Evolutionary conservation across 2,329 filamentous ascomycete species (phyloP).

Genomic region (Parascedosporium putredinis): DNA sequence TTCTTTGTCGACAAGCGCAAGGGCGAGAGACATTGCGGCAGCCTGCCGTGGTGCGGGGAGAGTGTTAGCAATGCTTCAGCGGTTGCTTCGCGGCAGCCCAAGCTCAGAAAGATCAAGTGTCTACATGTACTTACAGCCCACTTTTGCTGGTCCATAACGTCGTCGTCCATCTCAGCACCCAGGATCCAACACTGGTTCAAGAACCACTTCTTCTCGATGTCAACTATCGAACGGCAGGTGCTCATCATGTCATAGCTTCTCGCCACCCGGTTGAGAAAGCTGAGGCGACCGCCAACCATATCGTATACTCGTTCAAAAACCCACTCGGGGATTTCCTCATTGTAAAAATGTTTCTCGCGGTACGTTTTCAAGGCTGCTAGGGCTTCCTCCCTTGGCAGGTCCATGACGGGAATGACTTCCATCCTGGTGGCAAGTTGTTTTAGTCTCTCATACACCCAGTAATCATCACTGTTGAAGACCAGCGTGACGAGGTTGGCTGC

Average conservation of each 20-base stretch:
- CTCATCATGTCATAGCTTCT: slow-evolving; percentile 70
- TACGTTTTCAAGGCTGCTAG: slow-evolving; percentile 69
- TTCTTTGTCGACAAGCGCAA: slow-evolving; percentile 79
- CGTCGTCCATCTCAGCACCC: slow-evolving; percentile 74
- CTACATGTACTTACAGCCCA: slow-evolving; percentile 61
- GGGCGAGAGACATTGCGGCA: slow-evolving; percentile 86
- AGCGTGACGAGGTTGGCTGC: slow-evolving; percentile 82
- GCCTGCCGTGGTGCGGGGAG: slow-evolving; percentile 53
- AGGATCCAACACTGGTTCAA: slow-evolving; percentile 68
- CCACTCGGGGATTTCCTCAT: slow-evolving; percentile 42
- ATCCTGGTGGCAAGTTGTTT: slow-evolving; percentile 90
- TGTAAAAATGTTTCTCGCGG: slow-evolving; percentile 67
- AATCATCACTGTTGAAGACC: slow-evolving; percentile 94
- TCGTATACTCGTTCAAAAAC: slow-evolving; percentile 72
- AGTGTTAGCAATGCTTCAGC: slow-evolving; percentile 8
- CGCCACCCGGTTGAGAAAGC: slow-evolving; percentile 83
- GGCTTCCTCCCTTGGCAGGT: slow-evolving; percentile 70
- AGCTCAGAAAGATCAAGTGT: neutral
- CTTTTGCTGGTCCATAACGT: slow-evolving; percentile 97
- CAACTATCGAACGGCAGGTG: slow-evolving; percentile 61
- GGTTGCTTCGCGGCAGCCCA: no score
- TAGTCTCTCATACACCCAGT: slow-evolving; percentile 93
- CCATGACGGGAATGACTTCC: slow-evolving; percentile 80
- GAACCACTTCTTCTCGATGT: slow-evolving; percentile 66
- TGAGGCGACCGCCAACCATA: slow-evolving; percentile 75